A percentile compares a stretch with the other conserved stretches of the same genome.
Conservation (phyloP, 495 filamentous ascomycete species). For the Monascus purpureus region DNA sequence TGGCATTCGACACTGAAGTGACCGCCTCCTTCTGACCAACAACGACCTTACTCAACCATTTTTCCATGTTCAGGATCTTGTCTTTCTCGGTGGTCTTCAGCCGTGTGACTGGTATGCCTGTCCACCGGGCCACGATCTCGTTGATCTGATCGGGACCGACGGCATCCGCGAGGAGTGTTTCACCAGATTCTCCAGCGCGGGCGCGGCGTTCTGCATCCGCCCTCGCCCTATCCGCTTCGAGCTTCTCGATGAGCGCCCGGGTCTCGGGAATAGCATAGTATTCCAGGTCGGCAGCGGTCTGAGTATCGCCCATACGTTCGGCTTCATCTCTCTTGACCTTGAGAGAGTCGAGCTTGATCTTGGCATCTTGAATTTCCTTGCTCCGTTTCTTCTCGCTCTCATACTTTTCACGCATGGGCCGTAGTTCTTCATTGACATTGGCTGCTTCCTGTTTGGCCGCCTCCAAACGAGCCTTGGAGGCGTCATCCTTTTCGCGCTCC, state of each 20-base stretch:
- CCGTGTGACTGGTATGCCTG: constrained; percentile 88
- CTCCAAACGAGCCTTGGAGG: constrained; percentile 65
- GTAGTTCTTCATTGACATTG: constrained; percentile 82
- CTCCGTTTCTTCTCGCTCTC: constrained; percentile 79
- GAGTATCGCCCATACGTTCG: constrained; percentile 66
- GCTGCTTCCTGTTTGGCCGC: constrained; percentile 78
- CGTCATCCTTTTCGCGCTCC: constrained; percentile 86
- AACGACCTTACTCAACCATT: constrained; percentile 63
- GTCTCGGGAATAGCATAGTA: constrained; percentile 97
- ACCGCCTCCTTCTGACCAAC: constrained; percentile 95
- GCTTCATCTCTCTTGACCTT: constrained; percentile 87
- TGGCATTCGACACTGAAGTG: constrained; percentile 83
- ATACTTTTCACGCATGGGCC: constrained; percentile 88
- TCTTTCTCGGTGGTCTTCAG: constrained; percentile 94
- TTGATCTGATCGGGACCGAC: constrained; percentile 98
- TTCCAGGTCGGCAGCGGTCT: constrained; percentile 76
- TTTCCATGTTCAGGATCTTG: constrained; percentile 92
- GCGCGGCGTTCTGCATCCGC: constrained; percentile 62
- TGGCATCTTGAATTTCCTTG: constrained; percentile 87
- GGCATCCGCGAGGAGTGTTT: constrained; percentile 68
- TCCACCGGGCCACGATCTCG: constrained; percentile 92
- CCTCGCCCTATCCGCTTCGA: constrained; percentile 66
- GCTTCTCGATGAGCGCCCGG: constrained; percentile 56
- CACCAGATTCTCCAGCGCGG: constrained; percentile 38
- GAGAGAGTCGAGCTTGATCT: constrained; percentile 79